Base-by-base conservation (phyloP, 2,329 filamentous ascomycete genomes). In the Westerdykella ornata region DNA sequence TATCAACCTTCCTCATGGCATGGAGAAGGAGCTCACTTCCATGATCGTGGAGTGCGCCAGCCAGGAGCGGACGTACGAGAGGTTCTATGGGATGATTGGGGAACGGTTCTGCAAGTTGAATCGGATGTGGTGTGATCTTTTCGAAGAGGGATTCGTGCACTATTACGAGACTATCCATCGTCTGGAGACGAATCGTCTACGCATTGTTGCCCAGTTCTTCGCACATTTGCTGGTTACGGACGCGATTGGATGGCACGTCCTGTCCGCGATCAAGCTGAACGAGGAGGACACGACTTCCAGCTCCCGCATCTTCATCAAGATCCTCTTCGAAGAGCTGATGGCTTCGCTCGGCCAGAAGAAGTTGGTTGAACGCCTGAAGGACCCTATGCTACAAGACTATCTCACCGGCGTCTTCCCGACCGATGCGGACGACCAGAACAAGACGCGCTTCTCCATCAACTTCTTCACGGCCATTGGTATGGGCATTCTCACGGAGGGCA, bases 381-480 rank as follows among this genome's bases (percentile, higher is more conserved):
- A 92, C 33, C 59, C 60, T 3, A 76, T 80, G 37, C 73, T 97
- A 30, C 81, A 83, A 46, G 80, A 88, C 37, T 85, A 79, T 62
- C 80, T 96, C 44, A 80, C 83, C 30, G 90, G 90, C 20, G 72
- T 98, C 33, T 97, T 98, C 74, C 92, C 92, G 0, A 83, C 74
- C 46, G 89, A 97, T 63, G 87, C 56, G n/a, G 53, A 57, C 45
- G 87, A 88, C 57, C 80, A 88, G 17, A 82, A 86, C 60, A 92
- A 96, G 67, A 88, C 89, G 30, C 82, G 90, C 40, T 98, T 98
- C 73, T 87, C 89, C 38, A 95, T 98, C 81, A 98, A 98, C 69
- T 98, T 96, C 75, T 97, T 98, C 66, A 98, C 92, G 8, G 92
- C 88, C 57, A 94, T 98, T 57, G 88, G 89, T 44, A 94, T 98